Percentiles rank a stretch among this genome's conserved stretches.
Evolutionary conservation across 495 filamentous ascomycete species (phyloP).

Genomic region (Xylaria palmicola): DNA sequence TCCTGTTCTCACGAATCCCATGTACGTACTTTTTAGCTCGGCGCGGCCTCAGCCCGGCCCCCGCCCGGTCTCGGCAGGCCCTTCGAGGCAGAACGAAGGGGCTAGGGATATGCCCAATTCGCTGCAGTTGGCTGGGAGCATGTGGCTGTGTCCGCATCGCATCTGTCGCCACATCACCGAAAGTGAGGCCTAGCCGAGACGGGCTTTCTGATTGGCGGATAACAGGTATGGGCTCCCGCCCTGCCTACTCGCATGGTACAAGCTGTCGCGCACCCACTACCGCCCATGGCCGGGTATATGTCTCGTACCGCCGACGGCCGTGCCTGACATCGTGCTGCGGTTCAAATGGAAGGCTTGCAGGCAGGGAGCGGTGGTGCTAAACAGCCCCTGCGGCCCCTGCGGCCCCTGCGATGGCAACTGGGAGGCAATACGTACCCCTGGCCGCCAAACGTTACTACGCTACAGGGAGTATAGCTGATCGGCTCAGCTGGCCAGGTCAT

Average conservation of each 20-base stretch:
- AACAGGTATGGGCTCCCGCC: background rate
- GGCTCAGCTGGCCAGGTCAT: slow-evolving; percentile 1
- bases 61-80: background rate
- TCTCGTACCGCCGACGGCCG: background rate
- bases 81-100: slow-evolving; percentile 11
- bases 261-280: fast-evolving
- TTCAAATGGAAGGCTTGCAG: slow-evolving; percentile 14
- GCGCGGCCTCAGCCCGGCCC: too few relatives aligned
- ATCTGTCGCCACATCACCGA: slow-evolving; percentile 7
- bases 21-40: too few relatives aligned
- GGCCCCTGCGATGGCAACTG: too few relatives aligned
- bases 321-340: slow-evolving; percentile 5
- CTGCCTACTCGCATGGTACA: slow-evolving; percentile 1
- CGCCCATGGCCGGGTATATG: background rate
- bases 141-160: slow-evolving; percentile 6
- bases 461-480: background rate
- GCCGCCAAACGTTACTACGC: background rate
- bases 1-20: too few relatives aligned
- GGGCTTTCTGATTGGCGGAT: background rate
- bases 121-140: too few relatives aligned
- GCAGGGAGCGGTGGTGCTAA: slow-evolving; percentile 1
- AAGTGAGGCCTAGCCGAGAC: background rate
- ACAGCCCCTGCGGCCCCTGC: background rate
- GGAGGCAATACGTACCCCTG: slow-evolving; percentile 7
- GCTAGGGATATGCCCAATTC: too few relatives aligned